Evolutionary conservation across 2,329 filamentous ascomycete genomes (phyloP), one percentile per base, ranked within the genome.

Genomic region (Beauveria sp.): DNA sequence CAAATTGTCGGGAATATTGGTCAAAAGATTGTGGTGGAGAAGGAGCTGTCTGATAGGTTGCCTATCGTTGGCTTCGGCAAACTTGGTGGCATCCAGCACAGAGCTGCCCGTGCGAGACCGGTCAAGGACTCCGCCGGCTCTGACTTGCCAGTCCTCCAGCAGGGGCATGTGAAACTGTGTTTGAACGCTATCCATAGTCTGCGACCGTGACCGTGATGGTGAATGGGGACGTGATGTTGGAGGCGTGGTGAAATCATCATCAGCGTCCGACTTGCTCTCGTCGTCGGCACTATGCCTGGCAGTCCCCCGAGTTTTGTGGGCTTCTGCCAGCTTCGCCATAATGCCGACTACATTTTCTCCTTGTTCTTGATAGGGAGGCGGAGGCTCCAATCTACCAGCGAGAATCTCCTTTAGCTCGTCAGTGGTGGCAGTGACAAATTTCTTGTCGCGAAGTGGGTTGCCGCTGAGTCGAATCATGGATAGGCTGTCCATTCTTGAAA

Each of bases 381-480:
- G 70, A 22, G 89, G 84, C 70, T 86, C 83, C 64, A 93, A 76
- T 28, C 90, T 84, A 42, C 81, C 81, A 22, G 83, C 82, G 49
- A 97, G 76, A 49, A 87, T 85, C 48, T 84, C 83, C 74, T 96
- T 96, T 64, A 98, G 78, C 60, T 95, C 89, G 16, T 91, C 89
- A 0, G 90, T 92, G 24, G 83, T 83, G 76, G 96, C 90, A 0
- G 85, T 88, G 16, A 93, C 79, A 67, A 95, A 91, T 71, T 92
- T 96, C 71, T 89, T 92, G 71, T 97, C 92, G 16, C 90, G 83
- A 16, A 99, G 77, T 0, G 95, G 95, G 69, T 99, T 99, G n/a
- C 91, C 92, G 49, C 87, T 87, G 38, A 99, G 79, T 5, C 88
- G 86, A 48, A 98, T 82, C 70, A 87, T 87, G 22, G 86, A 82